These are phyloP conservation scores for Tetragonia tetragonoides DNA, from an alignment of 148 eudicot genomes.

Conservation along the genomic window DNA sequence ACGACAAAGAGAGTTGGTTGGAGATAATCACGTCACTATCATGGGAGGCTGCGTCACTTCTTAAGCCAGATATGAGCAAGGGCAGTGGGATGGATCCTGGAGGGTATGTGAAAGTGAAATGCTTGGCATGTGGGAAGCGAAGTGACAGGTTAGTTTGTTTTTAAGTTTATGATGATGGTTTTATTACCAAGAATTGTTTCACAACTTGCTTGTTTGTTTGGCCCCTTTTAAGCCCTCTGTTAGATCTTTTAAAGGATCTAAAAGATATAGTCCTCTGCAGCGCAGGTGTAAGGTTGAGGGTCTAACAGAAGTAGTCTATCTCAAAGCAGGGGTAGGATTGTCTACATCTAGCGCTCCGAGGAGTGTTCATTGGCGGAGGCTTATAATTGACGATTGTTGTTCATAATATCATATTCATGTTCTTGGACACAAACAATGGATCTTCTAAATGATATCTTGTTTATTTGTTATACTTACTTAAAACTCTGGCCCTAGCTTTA, in stretches of 20 bases:
- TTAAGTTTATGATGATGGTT: background rate
- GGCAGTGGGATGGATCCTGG: conserved; percentile 99
- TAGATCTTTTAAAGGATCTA: background rate
- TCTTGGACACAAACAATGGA: background rate
- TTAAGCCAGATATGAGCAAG: conserved; percentile 91
- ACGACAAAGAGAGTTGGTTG: conserved; percentile 78
- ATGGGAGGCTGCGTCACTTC: conserved; percentile 93
- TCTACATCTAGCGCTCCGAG: background rate
- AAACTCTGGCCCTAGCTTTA: background rate
- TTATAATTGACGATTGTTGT: background rate
- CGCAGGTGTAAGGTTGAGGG: no score
- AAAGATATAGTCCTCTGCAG: background rate
- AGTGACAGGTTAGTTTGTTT: conserved; percentile 67
- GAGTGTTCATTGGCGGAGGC: background rate
- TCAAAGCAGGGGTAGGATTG: background rate
- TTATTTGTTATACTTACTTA: background rate
- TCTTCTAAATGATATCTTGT: background rate
- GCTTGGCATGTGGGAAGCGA: conserved; percentile 77
- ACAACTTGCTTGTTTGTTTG: background rate
- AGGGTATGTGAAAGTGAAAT: conserved; percentile 91
- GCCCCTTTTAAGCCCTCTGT: background rate
- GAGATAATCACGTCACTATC: conserved; percentile 84
- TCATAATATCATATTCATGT: background rate
- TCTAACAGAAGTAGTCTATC: no score
- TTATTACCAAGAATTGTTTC: background rate